phyloP scores from a whole-genome alignment of 2,329 filamentous ascomycete species.

The Stagonosporopsis tanaceti region DNA sequence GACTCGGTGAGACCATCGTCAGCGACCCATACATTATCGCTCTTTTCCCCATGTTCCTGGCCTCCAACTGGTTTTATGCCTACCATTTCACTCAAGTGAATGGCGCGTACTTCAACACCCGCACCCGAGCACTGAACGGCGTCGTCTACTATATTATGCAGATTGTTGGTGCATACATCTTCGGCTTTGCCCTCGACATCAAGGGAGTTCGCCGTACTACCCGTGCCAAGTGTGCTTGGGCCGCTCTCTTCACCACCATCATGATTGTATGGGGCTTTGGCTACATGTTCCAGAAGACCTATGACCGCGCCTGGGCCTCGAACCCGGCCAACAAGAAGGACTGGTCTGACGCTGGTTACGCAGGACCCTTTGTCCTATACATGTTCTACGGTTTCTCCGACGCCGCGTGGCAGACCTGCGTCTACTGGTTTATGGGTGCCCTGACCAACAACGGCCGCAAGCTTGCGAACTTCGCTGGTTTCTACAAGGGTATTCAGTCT shows the following conservation, averaged over 20 bases:
- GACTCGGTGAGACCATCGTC: conserved; percentile 76
- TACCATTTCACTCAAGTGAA: conserved; percentile 83
- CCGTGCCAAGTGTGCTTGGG: conserved; percentile 71
- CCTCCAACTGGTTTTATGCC: conserved; percentile 81
- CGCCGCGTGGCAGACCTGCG: conserved; percentile 85
- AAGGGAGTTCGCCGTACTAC: conserved; percentile 66
- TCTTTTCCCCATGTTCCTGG: conserved; percentile 83
- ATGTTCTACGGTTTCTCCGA: conserved; percentile 92
- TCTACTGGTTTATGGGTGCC: conserved; percentile 97
- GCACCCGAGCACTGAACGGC: conserved; percentile 79
- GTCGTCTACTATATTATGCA: conserved; percentile 82
- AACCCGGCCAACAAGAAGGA: conserved; percentile 59
- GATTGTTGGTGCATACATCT: conserved; percentile 76
- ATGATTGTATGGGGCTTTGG: conserved; percentile 85
- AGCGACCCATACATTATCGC: conserved; percentile 76
- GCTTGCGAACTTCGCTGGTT: conserved; percentile 88
- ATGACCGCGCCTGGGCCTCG: conserved; percentile 54
- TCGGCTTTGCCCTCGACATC: conserved; percentile 74
- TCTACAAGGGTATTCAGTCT: conserved; percentile 92
- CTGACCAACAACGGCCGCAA: conserved; percentile 92
- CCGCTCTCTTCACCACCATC: conserved; percentile 71
- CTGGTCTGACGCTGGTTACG: conserved; percentile 72
- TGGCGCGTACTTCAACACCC: conserved; percentile 72
- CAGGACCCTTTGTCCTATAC: conserved; percentile 85
- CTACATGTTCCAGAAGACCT: conserved; percentile 75